A percentile compares a stretch with the other conserved stretches of the same genome.
Conservation (phyloP, 2,329 filamentous ascomycete species). For the Chalaropsis thielavioides region DNA sequence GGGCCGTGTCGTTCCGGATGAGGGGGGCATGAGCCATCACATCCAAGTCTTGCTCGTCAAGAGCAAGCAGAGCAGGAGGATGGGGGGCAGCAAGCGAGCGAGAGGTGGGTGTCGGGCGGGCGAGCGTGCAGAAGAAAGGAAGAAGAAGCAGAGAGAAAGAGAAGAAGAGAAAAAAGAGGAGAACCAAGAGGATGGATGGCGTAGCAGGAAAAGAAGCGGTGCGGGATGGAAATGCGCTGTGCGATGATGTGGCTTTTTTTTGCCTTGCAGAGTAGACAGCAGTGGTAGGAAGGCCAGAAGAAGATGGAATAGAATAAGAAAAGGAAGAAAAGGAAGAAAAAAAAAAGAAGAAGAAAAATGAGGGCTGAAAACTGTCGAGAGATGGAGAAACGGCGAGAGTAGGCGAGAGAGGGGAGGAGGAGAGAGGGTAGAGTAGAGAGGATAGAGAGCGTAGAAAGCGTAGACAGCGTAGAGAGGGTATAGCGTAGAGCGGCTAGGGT, state of each 20-base stretch:
- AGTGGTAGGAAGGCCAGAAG: neutral
- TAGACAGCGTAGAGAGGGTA: neutral
- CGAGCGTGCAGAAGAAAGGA: neutral
- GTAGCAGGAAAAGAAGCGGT: neutral
- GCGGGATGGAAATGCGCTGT: slow-evolving; percentile 9
- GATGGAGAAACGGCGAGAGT: slow-evolving; percentile 4
- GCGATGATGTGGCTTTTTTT: slow-evolving; percentile 15
- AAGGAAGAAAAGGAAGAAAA: neutral
- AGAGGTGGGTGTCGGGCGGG: neutral
- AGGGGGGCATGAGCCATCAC: slow-evolving; percentile 45
- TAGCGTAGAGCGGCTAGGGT: neutral
- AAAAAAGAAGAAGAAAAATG: neutral
- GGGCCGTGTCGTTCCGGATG: slow-evolving; percentile 43
- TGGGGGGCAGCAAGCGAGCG: neutral
- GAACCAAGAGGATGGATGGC: neutral
- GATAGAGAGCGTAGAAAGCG: neutral
- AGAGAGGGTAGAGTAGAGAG: neutral
- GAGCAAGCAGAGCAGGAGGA: slow-evolving; percentile 11
- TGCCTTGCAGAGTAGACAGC: neutral
- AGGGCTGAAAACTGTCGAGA: neutral
- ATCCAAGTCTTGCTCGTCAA: slow-evolving; percentile 18
- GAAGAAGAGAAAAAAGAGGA: slow-evolving; percentile 3
- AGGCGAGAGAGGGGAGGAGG: neutral
- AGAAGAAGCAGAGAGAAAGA: neutral
- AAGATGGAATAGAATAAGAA: slow-evolving; percentile 1